phyloP scores from a whole-genome alignment of 352 stramenopile species.

The Globisporangium nodosum region DNA sequence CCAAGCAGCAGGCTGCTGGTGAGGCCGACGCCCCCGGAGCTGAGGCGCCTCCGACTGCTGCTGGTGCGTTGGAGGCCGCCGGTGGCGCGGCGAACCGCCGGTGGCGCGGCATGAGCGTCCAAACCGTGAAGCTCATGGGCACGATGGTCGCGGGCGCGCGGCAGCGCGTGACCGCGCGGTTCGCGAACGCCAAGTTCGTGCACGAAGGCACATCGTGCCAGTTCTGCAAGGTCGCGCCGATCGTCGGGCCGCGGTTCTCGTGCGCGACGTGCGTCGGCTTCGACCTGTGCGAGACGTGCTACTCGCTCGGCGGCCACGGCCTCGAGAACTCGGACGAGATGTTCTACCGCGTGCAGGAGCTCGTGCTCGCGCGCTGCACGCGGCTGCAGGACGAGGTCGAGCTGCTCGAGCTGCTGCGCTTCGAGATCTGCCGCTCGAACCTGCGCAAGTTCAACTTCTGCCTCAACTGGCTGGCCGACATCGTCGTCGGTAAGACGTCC shows the following conservation, averaged over 20 bases:
- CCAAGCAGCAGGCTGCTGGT: constrained; percentile 8
- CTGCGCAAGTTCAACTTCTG: constrained; percentile 83
- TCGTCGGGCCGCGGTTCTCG: constrained; percentile 69
- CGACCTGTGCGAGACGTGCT: constrained; percentile 79
- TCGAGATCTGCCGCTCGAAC: constrained; percentile 84
- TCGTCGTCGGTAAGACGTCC: constrained; percentile 72
- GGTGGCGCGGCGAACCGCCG: constrained; percentile 23
- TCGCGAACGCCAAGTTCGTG: constrained; percentile 59
- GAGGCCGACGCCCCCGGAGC: constrained; percentile 8
- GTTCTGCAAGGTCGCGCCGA: constrained; percentile 74
- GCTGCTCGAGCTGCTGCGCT: constrained; percentile 75
- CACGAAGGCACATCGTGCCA: constrained; percentile 77
- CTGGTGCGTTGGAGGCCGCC: constrained; percentile 1
- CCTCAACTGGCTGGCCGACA: constrained; percentile 79
- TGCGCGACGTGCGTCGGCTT: constrained; percentile 78
- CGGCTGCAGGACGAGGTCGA: constrained; percentile 60
- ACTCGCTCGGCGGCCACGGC: constrained; percentile 73
- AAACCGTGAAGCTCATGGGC: constrained; percentile 62
- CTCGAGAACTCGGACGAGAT: constrained; percentile 84
- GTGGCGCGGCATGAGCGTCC: constrained; percentile 46
- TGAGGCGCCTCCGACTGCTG: constrained; percentile 8
- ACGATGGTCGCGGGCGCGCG: constrained; percentile 64
- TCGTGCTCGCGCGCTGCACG: constrained; percentile 59
- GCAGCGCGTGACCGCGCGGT: constrained; percentile 60
- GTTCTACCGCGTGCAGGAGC: constrained; percentile 77